phyloP scores from a whole-genome alignment of 208 protist genomes.

The Leptomonas seymouri region DNA sequence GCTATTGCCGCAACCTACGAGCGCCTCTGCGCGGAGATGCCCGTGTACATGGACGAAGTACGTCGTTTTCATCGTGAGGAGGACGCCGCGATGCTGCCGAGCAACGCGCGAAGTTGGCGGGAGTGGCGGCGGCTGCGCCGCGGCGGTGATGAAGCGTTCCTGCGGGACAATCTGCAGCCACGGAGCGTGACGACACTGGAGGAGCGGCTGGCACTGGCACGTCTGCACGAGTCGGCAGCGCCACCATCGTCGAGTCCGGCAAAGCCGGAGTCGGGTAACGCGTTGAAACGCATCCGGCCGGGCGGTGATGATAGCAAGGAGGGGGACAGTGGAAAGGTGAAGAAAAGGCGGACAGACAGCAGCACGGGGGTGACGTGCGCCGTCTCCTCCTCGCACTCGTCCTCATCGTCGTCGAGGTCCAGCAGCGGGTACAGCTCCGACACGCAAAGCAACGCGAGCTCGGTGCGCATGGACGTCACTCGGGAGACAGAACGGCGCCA shows the following conservation, averaged over 20 bases:
- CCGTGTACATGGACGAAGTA: slow-evolving; percentile 45
- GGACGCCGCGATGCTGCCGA: slow-evolving; percentile 45
- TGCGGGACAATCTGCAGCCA: slow-evolving; percentile 12
- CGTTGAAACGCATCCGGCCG: slow-evolving; percentile 19
- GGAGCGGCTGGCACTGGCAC: slow-evolving; percentile 35
- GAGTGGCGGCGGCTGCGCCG: slow-evolving; percentile 11
- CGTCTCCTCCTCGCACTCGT: background rate
- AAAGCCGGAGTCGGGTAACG: background rate
- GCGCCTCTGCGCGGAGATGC: slow-evolving; percentile 28
- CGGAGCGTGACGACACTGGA: slow-evolving; percentile 21
- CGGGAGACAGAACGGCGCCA: slow-evolving; percentile 17
- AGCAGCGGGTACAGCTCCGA: slow-evolving; percentile 1
- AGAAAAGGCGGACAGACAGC: too few relatives aligned
- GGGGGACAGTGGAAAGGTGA: background rate
- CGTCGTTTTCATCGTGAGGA: slow-evolving; percentile 38
- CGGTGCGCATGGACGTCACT: slow-evolving; percentile 37
- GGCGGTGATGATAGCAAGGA: slow-evolving; percentile 3
- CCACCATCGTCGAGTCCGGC: background rate
- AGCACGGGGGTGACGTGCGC: too few relatives aligned
- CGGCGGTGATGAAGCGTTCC: background rate
- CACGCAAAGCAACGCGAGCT: slow-evolving; percentile 45
- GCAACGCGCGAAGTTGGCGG: slow-evolving; percentile 19
- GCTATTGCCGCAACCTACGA: slow-evolving; percentile 53
- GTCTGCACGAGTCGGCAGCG: slow-evolving; percentile 1
- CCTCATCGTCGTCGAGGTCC: background rate